Base-by-base conservation (phyloP, 345 rosid species). In the Cardamine occulta region DNA sequence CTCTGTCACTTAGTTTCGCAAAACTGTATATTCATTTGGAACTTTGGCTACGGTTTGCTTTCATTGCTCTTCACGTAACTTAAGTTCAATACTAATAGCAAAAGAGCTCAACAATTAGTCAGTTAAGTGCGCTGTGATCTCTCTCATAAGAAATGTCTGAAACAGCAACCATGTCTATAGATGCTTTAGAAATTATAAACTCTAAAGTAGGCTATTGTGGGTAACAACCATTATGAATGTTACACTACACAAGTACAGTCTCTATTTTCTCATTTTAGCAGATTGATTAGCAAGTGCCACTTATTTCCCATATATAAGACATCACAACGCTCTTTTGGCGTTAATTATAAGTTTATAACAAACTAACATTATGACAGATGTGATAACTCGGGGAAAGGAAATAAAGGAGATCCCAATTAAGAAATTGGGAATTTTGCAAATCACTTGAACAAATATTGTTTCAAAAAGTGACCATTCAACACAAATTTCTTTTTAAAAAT, bases 11-110 rank as follows among this genome's bases (percentile, higher is more conserved):
- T 70, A 48, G 66, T 63, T 45, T 53, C 32, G 9, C 32, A 35
- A 54, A 70, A 19, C 53, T 77, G 80, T 77, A 77, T 70, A 77
- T 77, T 77, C 58, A 64, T 70, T 61, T 55, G 68, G 21, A 47
- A 63, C 42, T 70, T 76, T 70, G 71, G 80, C 59, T 70, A 63
- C 40, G 18, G 29, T 63, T 23, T 70, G 18, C 65, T 70, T 63
- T 54, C 65, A 62, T 34, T 55, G 57, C n/a, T 63, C 71, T 45
- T 54, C 42, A n/a, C 21, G 49, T n/a, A 63, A 34, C 60, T 24
- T 34, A 47, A 63, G 59, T 63, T 44, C 8, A 62, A 15, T 17
- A 61, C 18, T 10, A 58, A 56, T 21, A 34, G 51, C 12, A 11
- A 21, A 57, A 44, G 10, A 56, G 53, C 51, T 47, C 72, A 57